Base-by-base conservation (phyloP, 2,329 filamentous ascomycete species). In the Stachybotrys chlorohalonatus region DNA sequence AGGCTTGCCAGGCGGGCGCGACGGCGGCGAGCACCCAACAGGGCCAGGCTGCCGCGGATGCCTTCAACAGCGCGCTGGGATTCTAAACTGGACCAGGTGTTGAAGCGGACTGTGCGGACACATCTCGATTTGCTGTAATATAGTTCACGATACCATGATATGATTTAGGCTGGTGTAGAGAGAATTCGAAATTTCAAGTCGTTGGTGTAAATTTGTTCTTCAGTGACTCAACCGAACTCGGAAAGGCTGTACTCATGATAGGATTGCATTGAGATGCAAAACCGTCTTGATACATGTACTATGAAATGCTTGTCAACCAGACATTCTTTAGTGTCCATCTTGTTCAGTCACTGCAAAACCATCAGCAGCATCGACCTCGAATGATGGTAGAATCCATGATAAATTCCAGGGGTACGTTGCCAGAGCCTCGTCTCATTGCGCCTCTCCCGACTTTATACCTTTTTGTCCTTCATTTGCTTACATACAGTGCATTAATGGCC, bases 401-500 rank as follows among this genome's bases (percentile, higher is more conserved):
- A 42, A 9, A 42, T 42, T 42, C 13, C 9, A 42, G 6, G 13
- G 13, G 36, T 9, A 13, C 36, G 13, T 42, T 42, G 36, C 36
- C 36, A 42, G 36, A 42, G 3, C 24, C 36, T 42, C 36, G 36
- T 42, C 36, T 42, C 36, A 5, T 42, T 42, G 36, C 36, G 36
- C 36, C 36, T 13, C 36, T 42, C 48, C 17, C 17, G 9, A 49
- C 24, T 50, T 24, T 47, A 47, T 47, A 47, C 46, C 46, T 16
- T 47, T 24, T 47, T 47, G 31, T 32, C 57, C 54, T 55, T 60
- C 59, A 57, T 59, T 58, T 55, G 56, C 55, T 55, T 56, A 64
- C 60, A 62, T 66, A 62, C 52, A 59, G 53, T 58, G 60, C 59
- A 61, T 68, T 67, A 94, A 76, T 95, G 90, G 54, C 87, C 90